These are phyloP conservation scores for Silene vulgaris DNA, from an alignment of 179 eudicot species.

Conservation along the genomic window DNA sequence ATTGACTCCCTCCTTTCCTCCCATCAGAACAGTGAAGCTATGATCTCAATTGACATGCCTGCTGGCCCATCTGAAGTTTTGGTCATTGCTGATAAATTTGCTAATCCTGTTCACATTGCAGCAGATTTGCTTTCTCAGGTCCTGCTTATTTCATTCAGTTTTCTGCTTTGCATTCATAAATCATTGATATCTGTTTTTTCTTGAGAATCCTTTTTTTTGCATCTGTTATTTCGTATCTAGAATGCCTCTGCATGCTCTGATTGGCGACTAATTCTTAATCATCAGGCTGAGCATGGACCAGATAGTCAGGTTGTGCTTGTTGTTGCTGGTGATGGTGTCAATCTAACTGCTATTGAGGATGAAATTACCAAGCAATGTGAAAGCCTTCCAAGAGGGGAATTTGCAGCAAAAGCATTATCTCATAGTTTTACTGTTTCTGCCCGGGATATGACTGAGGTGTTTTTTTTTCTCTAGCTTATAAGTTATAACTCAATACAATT, in stretches of 20 bases:
- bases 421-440: constrained; percentile 88
- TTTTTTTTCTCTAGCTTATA: not conserved
- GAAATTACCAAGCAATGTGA: constrained; percentile 81
- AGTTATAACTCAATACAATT: too few relatives aligned
- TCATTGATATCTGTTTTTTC: not conserved
- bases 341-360: constrained; percentile 59
- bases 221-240: too few relatives aligned
- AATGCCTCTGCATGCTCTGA: not conserved
- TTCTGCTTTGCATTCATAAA: not conserved
- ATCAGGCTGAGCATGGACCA: constrained; percentile 99
- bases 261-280: constrained; percentile 13
- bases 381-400: constrained; percentile 84
- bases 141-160: not conserved
- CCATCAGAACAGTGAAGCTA: constrained; percentile 90
- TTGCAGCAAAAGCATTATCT: constrained; percentile 77
- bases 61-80: constrained; percentile 99
- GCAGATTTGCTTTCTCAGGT: constrained; percentile 99
- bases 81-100: constrained; percentile 89
- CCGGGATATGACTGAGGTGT: constrained; percentile 87
- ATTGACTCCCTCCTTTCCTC: constrained; percentile 13
- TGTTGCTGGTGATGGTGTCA: constrained; percentile 78
- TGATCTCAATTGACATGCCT: constrained; percentile 99
- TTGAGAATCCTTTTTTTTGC: not conserved
- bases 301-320: constrained; percentile 99
- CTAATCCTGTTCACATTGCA: constrained; percentile 88